Conservation (phyloP, 805 yeast genomes). For the Clavispora asparagi region DNA sequence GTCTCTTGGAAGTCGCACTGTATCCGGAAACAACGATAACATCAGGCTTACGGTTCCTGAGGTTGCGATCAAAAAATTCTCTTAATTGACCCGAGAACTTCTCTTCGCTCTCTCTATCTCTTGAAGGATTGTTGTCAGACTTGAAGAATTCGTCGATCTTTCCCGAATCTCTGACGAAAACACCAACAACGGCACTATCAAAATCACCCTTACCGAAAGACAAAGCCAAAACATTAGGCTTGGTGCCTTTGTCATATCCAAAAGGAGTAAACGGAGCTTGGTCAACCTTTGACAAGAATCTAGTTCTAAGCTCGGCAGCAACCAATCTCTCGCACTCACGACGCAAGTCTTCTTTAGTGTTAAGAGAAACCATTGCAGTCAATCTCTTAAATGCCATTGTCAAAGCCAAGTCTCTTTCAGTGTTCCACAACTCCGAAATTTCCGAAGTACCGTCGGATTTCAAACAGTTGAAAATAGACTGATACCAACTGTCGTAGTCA, state of each 20-base stretch:
- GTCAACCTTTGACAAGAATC: constrained; percentile 67
- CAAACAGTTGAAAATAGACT: constrained; percentile 43
- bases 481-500: constrained; percentile 37
- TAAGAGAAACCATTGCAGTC: constrained; percentile 61
- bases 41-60: constrained; percentile 60
- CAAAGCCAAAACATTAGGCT: constrained; percentile 77
- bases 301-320: constrained; percentile 62
- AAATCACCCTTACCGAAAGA: constrained; percentile 83
- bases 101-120: constrained; percentile 39
- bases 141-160: constrained; percentile 71
- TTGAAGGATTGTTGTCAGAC: constrained; percentile 65
- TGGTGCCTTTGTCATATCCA: constrained; percentile 71
- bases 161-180: constrained; percentile 73
- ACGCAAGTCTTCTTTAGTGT: constrained; percentile 78
- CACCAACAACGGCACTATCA: constrained; percentile 83
- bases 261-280: constrained; percentile 92
- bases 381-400: constrained; percentile 63
- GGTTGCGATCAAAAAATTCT: constrained; percentile 56
- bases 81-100: constrained; percentile 58
- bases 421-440: constrained; percentile 75
- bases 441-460: constrained; percentile 78
- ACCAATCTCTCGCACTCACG: constrained; percentile 70
- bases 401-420: constrained; percentile 62
- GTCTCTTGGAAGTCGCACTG: constrained; percentile 62
- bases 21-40: constrained; percentile 88